Evolutionary conservation across 176 grass and related monocot species (phyloP), one percentile per base, ranked within the genome.

Genomic region (Eleusine indica): DNA sequence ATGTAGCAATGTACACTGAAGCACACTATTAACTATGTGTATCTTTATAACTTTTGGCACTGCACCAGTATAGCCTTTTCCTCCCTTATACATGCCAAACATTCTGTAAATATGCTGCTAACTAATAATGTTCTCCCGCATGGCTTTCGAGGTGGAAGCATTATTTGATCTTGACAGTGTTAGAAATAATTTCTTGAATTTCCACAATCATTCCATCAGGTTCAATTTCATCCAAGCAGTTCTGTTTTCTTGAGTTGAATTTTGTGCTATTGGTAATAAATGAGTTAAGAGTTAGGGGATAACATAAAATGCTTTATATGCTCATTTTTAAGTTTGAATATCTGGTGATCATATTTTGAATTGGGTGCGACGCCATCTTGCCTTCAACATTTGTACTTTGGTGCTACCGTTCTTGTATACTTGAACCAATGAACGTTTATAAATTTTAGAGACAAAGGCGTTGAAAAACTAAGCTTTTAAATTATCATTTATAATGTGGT

Each of bases 291-390:
- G 47, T 49, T 11, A 6, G 0, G 9, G 29, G 16, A 14, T n/a
- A 66, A 17, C 18, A 75, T 11, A 73, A 78, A 86, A 22, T n/a
- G 14, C 12, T 82, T 78, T 72, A 47, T 56, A 32, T 78, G 53
- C 66, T 86, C 39, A 56, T 21, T 30, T 37, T 53, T 18, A 78
- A 52, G 41, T 28, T 62, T 32, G 2, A 41, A 13, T 84, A 15
- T 67, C 4, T 49, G 52, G 16, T 53, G 38, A 2, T 16, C 8
- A 28, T 39, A 76, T 85, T 53, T 71, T 53, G 22, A 35, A 62
- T 18, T 10, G 2, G 25, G 13, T 8, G 21, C 13, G 37, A 19
- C 75, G 43, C 11, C 76, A 61, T 40, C 66, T 44, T 69, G 3
- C 47, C 47, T 82, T 86, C 3, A 60, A 30, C 66, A 49, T 66